These are phyloP conservation scores for Helminthosporium solani DNA, from an alignment of 2,329 filamentous ascomycete species.

Conservation along the genomic window DNA sequence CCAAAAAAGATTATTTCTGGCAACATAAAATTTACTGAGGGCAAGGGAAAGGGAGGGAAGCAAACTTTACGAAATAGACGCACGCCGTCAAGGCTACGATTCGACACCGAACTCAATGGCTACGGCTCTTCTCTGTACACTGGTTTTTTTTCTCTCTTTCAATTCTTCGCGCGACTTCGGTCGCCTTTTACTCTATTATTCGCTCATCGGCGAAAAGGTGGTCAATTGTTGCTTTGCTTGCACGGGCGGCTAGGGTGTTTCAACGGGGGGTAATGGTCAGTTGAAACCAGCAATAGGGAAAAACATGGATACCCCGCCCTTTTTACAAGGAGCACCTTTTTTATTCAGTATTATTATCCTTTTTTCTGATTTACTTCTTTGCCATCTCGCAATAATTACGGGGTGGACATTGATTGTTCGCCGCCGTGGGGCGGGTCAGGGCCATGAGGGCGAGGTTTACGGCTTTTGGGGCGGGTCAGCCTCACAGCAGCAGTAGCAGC, in stretches of 20 bases:
- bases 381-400: neutral
- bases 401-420: neutral
- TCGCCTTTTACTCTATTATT: slow-evolving; percentile 15
- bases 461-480: too few species aligned
- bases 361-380: slow-evolving; percentile 1
- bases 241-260: slow-evolving; percentile 1
- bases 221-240: neutral
- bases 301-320: slow-evolving; percentile 38
- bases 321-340: slow-evolving; percentile 29
- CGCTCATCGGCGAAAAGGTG: neutral
- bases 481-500: too few species aligned
- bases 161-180: slow-evolving; percentile 10
- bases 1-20: neutral
- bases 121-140: neutral
- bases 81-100: slow-evolving; percentile 45
- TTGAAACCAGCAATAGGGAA: slow-evolving; percentile 20
- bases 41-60: too few species aligned
- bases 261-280: slow-evolving; percentile 11
- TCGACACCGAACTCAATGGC: neutral
- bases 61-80: slow-evolving; percentile 40
- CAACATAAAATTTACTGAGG: too few species aligned
- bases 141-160: slow-evolving; percentile 8
- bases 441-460: too few species aligned
- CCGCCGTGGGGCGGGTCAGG: too few species aligned
- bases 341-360: slow-evolving; percentile 10